Percentiles rank a stretch among this genome's conserved stretches.
Conservation (phyloP, 1,139 yeast genomes). For the Blastobotrys illinoisensis region DNA sequence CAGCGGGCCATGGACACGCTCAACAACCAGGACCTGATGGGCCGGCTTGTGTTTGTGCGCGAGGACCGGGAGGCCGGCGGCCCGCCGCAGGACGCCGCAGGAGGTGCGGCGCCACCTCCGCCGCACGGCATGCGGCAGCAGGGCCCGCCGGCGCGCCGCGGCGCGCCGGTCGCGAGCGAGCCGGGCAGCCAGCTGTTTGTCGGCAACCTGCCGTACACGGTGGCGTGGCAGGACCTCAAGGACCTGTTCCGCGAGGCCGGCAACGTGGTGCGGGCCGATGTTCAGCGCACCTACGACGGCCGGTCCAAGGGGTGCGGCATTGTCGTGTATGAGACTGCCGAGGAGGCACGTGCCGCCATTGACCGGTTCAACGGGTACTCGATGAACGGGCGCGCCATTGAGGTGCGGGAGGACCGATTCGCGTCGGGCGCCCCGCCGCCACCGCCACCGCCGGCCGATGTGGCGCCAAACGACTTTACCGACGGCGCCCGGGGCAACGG, state of each 20-base stretch:
- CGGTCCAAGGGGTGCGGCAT: slow-evolving; percentile 72
- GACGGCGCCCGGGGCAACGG: slow-evolving; percentile 64
- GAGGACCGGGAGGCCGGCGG: slow-evolving; percentile 40
- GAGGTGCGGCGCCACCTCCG: slow-evolving; percentile 4
- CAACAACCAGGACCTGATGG: slow-evolving; percentile 62
- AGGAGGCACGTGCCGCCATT: slow-evolving; percentile 74
- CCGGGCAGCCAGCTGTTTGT: slow-evolving; percentile 59
- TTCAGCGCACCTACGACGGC: slow-evolving; percentile 75
- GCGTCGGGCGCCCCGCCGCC: slow-evolving; percentile 37
- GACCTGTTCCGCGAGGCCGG: slow-evolving; percentile 66
- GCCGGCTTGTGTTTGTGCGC: slow-evolving; percentile 85
- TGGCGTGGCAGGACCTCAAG: slow-evolving; percentile 56
- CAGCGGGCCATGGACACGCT: slow-evolving; percentile 65
- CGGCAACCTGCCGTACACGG: slow-evolving; percentile 58
- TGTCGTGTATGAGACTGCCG: slow-evolving; percentile 69
- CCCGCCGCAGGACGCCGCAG: slow-evolving; percentile 20
- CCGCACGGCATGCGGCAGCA: slow-evolving; percentile 14
- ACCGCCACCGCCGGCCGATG: slow-evolving; percentile 5
- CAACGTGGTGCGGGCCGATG: slow-evolving; percentile 76
- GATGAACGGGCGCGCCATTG: slow-evolving; percentile 84
- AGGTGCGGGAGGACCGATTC: slow-evolving; percentile 44
- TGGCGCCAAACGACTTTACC: slow-evolving; percentile 43
- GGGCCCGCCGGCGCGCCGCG: no score
- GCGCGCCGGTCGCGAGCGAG: slow-evolving; percentile 4
- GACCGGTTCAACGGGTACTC: slow-evolving; percentile 77